Evolutionary conservation across 2,329 filamentous ascomycete species (phyloP), one percentile per base, ranked within the genome.

Genomic region (Dichotomopilus funicola): DNA sequence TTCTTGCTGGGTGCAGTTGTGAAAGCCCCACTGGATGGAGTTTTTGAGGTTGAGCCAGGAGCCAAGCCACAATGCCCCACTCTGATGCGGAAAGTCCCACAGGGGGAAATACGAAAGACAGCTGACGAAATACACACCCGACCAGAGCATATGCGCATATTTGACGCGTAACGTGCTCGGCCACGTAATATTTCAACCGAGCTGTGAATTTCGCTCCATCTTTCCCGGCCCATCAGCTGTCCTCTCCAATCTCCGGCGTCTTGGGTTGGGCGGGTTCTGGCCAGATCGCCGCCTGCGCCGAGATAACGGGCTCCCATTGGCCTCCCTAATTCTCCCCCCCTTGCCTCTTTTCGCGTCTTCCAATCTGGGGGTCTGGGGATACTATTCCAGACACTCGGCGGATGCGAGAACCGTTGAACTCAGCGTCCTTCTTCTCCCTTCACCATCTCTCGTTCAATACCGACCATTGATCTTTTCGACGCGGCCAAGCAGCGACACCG

Each of bases 231-330:
- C 40, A 37, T 47, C 11, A 43, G 38, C 49, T 54, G 19, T 27
- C 48, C 51, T 57, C 47, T 41, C 34, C 55, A 59, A 61, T 59
- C 53, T 61, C 57, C 52, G 59, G 48, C 45, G 35, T 53, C 54
- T 34, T 49, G 45, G 43, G 57, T 53, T 58, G 43, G 56, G 40
- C 33, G 36, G 41, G 53, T 60, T 59, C 56, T 62, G 62, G 62
- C 60, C 62, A 63, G 50, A 58, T 62, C 60, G 57, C 56, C 60
- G 53, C 49, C 55, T 48, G 37, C 35, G 37, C 38, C 27, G 27
- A 45, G n/a, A 12, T 48, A 47, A 31, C 31, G 31, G 27, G 33
- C 6, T 49, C 48, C 49, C 35, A 27, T 47, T 46, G 42, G 5
- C 45, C 19, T 19, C 6, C 42, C 47, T 35, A n/a, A 19, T 49